Evolutionary conservation across 768 basidiomycete species (phyloP).

Genomic region (Galerina marginata): DNA sequence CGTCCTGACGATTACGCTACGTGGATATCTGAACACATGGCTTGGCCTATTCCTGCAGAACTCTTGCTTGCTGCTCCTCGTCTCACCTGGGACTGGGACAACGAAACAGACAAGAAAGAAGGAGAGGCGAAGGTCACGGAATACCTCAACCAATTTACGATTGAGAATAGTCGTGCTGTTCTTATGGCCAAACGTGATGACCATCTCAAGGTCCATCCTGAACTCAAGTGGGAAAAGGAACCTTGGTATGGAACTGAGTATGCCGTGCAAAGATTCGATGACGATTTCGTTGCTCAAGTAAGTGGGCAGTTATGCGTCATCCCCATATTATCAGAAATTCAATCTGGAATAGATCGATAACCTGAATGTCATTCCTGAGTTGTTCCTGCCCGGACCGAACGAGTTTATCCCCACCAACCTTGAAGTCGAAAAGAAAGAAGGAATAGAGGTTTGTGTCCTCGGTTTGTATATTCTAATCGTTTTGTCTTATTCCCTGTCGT

Average conservation of each 20-base stretch:
- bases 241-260: slow-evolving; percentile 94
- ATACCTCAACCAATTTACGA: slow-evolving; percentile 62
- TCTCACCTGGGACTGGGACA: slow-evolving; percentile 76
- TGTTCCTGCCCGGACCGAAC: slow-evolving; percentile 85
- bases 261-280: slow-evolving; percentile 70
- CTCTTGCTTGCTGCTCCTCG: slow-evolving; percentile 73
- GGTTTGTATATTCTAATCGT: not conserved
- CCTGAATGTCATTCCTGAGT: slow-evolving; percentile 66
- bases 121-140: slow-evolving; percentile 60
- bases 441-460: slow-evolving; percentile 54
- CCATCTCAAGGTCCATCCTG: slow-evolving; percentile 50
- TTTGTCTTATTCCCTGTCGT: slow-evolving; percentile 10
- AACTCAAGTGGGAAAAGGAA: slow-evolving; percentile 70
- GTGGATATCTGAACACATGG: slow-evolving; percentile 74
- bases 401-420: slow-evolving; percentile 90
- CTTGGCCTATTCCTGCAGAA: slow-evolving; percentile 82
- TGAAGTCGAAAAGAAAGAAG: slow-evolving; percentile 78
- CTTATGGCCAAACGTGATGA: slow-evolving; percentile 82
- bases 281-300: slow-evolving; percentile 62
- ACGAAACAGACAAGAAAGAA: slow-evolving; percentile 40
- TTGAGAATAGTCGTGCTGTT: slow-evolving; percentile 68
- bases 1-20: slow-evolving; percentile 82
- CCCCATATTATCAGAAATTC: slow-evolving; percentile 1
- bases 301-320: slow-evolving; percentile 24
- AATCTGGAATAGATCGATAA: slow-evolving; percentile 56